phyloP scores from a whole-genome alignment of 2,329 filamentous ascomycete species.

The Emmonsiellopsis sp. region DNA sequence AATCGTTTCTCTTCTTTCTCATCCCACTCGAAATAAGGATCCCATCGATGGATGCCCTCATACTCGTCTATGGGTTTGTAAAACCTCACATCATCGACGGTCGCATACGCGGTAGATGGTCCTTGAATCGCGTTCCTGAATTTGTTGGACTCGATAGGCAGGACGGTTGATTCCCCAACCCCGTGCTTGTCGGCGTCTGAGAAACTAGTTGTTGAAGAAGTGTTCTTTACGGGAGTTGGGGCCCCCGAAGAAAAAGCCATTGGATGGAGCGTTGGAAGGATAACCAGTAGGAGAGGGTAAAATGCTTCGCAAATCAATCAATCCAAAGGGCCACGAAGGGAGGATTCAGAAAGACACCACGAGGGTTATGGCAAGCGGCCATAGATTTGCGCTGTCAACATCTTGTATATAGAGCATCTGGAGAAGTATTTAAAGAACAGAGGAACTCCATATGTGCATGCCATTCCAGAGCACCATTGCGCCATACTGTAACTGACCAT shows the following conservation, averaged over 20 bases:
- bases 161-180: neutral
- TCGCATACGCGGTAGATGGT: slow-evolving; percentile 20
- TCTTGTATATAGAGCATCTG: neutral
- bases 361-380: too few species aligned
- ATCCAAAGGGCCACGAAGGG: too few species aligned
- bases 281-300: too few species aligned
- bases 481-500: neutral
- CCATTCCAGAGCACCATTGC: neutral
- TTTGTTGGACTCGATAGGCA: neutral
- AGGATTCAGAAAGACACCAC: too few species aligned
- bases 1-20: slow-evolving; percentile 23
- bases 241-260: too few species aligned
- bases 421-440: neutral
- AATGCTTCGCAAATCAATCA: too few species aligned
- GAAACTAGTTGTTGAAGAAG: neutral
- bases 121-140: neutral
- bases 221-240: neutral
- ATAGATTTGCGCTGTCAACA: neutral
- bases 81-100: slow-evolving; percentile 24
- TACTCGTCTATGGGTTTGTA: slow-evolving; percentile 28
- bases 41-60: slow-evolving; percentile 19
- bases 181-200: neutral
- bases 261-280: too few species aligned
- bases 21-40: slow-evolving; percentile 23
- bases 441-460: neutral